Evolutionary conservation across 164 flowering plant species (phyloP).

Genomic region (Magnolia officinalis): DNA sequence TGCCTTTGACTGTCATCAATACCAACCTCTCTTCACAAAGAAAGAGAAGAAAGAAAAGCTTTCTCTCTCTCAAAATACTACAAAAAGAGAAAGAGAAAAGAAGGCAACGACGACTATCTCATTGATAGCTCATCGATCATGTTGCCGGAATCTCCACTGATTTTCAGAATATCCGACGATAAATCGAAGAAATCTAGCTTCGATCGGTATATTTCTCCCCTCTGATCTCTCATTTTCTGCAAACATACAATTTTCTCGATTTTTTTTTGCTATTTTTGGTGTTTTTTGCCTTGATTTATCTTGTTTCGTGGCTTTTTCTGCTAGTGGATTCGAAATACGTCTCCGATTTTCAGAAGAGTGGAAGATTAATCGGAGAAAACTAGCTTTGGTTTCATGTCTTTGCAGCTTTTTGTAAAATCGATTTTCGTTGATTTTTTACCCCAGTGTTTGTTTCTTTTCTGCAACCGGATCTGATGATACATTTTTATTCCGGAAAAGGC

Average conservation of each 20-base stretch:
- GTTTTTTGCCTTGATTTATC: background rate
- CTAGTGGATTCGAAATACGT: background rate
- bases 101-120: background rate
- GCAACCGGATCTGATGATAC: no score
- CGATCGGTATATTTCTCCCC: slow-evolving; percentile 9
- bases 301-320: background rate
- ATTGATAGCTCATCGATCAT: background rate
- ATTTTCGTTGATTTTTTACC: no score
- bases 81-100: background rate
- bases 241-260: background rate
- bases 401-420: background rate
- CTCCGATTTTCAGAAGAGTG: no score
- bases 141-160: background rate
- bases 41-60: slow-evolving; percentile 1
- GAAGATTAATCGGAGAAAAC: background rate
- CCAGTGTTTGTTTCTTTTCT: no score
- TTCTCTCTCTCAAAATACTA: background rate
- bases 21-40: background rate
- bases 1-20: slow-evolving; percentile 15
- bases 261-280: background rate
- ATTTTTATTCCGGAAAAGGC: no score
- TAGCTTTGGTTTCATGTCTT: background rate
- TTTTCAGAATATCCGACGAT: background rate
- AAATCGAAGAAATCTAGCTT: background rate
- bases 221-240: background rate